Base-by-base conservation (phyloP, 768 basidiomycete species). In the Lentinula edodes region DNA sequence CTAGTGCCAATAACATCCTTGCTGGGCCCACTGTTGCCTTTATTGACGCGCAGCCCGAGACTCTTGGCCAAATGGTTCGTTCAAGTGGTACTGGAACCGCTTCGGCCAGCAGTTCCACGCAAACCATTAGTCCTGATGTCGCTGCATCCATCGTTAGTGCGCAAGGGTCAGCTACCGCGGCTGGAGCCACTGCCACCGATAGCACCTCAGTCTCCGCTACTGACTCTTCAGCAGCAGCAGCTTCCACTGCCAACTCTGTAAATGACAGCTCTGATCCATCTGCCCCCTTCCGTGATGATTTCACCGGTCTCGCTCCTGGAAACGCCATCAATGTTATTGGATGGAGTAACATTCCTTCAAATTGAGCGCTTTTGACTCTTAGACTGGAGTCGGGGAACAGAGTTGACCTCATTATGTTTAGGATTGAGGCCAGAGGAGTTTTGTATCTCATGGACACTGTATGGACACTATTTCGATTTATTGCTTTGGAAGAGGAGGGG, bases 11-110 rank as follows among this genome's bases (percentile, higher is more conserved):
- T 58, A 72, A 88, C 69, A 74, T 92, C 20, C 45, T 59, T 62
- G 90, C 90, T 3, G 91, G 92, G 34, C 93, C 93, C 6, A 74
- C 80, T 2, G 72, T 90, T 60, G 75, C 81, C 13, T 90, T 89
- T 78, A 79, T 89, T 69, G 87, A 91, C 74, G 79, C 80, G 28
- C 64, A 76, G 62, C 75, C 81, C 41, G 80, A 90, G 72, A 70
- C 73, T 61, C 71, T 90, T 65, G 76, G 77, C 54, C 69, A 78
- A 63, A 70, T 86, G 54, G 76, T 77, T 23, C 80, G 79, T 61
- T 68, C 65, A 42, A 39, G 57, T 32, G 64, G 64, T 7, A 64
- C 69, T 6, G 64, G 63, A 54, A 52, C 62, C 10, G 60, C 63
- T 41, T 66, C 72, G 55, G 51, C 64, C 36, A 66, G 66, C 35